Percentiles rank a stretch among this genome's conserved stretches.
Evolutionary conservation across 208 protist species (phyloP).

Genomic region (Leptomonas seymouri): DNA sequence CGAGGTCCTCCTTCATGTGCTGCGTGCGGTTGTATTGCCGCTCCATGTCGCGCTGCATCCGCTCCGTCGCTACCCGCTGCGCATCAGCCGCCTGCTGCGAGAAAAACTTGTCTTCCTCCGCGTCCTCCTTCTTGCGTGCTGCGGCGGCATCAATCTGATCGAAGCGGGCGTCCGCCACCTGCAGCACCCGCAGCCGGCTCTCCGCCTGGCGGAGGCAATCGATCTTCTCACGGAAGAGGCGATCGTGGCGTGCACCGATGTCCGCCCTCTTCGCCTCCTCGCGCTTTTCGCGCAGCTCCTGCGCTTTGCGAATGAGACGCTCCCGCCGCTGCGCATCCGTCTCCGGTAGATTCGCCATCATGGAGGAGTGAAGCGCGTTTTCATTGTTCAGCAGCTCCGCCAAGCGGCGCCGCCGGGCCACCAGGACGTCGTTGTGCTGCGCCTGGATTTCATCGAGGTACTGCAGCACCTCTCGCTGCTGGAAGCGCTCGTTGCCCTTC

Average conservation of each 20-base stretch:
- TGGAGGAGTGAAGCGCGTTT: slow-evolving; percentile 60
- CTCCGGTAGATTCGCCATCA: slow-evolving; percentile 74
- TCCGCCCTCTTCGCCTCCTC: slow-evolving; percentile 59
- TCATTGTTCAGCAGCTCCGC: slow-evolving; percentile 69
- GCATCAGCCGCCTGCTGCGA: slow-evolving; percentile 74
- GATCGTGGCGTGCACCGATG: slow-evolving; percentile 57
- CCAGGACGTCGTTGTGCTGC: slow-evolving; percentile 77
- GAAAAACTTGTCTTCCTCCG: slow-evolving; percentile 67
- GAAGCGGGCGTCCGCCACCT: slow-evolving; percentile 74
- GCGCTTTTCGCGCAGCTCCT: slow-evolving; percentile 65
- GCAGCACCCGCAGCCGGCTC: slow-evolving; percentile 87
- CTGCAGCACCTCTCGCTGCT: slow-evolving; percentile 56
- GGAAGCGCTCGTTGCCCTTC: slow-evolving; percentile 48
- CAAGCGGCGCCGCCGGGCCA: slow-evolving; percentile 72
- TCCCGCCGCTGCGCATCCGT: slow-evolving; percentile 88
- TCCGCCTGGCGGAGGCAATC: slow-evolving; percentile 81
- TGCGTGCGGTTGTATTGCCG: slow-evolving; percentile 42
- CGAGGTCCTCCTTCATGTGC: slow-evolving; percentile 59
- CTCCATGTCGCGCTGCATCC: slow-evolving; percentile 70
- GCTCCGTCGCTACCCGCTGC: slow-evolving; percentile 60
- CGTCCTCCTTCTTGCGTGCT: slow-evolving; percentile 44
- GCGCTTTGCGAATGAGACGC: slow-evolving; percentile 75
- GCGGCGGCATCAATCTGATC: slow-evolving; percentile 62
- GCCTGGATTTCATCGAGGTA: slow-evolving; percentile 78
- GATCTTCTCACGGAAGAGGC: slow-evolving; percentile 80